phyloP scores from a whole-genome alignment of 106 monocot genomes.

The Allium fistulosum region DNA sequence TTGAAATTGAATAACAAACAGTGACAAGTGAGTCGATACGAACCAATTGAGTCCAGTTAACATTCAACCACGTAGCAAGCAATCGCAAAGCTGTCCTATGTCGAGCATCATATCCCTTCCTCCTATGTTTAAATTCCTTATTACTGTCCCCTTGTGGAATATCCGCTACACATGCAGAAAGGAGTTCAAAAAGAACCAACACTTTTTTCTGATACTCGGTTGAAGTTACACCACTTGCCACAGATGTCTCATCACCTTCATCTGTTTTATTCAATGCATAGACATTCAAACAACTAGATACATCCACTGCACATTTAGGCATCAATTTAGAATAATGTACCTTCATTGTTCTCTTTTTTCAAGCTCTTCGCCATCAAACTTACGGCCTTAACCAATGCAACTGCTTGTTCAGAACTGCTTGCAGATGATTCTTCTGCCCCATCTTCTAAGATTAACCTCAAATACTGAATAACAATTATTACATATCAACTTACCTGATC shows the following conservation, averaged over 20 bases:
- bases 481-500: background rate
- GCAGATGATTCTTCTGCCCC: slow-evolving; percentile 22
- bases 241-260: background rate
- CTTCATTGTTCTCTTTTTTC: slow-evolving; percentile 18
- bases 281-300: too few species aligned
- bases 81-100: slow-evolving; percentile 79
- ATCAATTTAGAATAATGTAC: background rate
- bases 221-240: slow-evolving; percentile 6
- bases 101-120: slow-evolving; percentile 93
- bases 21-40: slow-evolving; percentile 7
- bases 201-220: slow-evolving; percentile 46
- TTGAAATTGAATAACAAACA: too few species aligned
- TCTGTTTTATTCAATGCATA: too few species aligned
- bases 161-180: slow-evolving; percentile 97
- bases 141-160: slow-evolving; percentile 29
- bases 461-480: slow-evolving; percentile 27
- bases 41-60: slow-evolving; percentile 85
- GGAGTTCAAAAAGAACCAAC: slow-evolving; percentile 62
- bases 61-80: slow-evolving; percentile 77
- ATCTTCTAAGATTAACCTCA: slow-evolving; percentile 79
- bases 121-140: slow-evolving; percentile 28
- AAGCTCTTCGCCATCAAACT: slow-evolving; percentile 68
- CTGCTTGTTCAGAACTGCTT: slow-evolving; percentile 47
- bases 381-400: slow-evolving; percentile 67
- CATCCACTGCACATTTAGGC: background rate